Percentiles rank a stretch among this genome's conserved stretches.
These are phyloP conservation scores for Nothopassalora personata DNA, from an alignment of 2,329 filamentous ascomycete genomes.

Conservation along the genomic window DNA sequence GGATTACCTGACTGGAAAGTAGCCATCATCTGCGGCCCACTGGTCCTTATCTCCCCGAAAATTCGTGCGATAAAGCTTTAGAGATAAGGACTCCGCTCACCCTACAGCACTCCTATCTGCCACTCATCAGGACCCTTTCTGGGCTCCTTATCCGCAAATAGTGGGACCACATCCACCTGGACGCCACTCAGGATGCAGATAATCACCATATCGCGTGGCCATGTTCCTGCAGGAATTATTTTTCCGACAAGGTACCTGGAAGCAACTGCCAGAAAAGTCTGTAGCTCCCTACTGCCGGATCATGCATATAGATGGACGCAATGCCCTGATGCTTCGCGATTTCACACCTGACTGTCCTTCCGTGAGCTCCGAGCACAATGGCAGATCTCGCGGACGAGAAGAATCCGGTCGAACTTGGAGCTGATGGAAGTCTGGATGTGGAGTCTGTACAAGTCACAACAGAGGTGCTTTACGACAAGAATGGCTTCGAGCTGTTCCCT, in stretches of 20 bases:
- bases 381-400: not conserved
- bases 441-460: slow-evolving; percentile 8
- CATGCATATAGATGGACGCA: not conserved
- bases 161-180: not conserved
- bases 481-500: slow-evolving; percentile 16
- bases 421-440: slow-evolving; percentile 1
- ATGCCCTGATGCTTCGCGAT: not conserved
- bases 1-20: not conserved
- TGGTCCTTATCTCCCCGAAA: not conserved
- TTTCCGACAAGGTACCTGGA: not conserved
- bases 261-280: not conserved
- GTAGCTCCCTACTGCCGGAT: not conserved
- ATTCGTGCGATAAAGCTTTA: not conserved
- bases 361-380: not conserved
- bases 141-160: not conserved
- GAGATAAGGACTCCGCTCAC: not conserved
- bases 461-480: slow-evolving; percentile 14
- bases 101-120: not conserved
- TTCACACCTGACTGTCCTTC: not conserved
- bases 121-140: not conserved
- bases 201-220: not conserved
- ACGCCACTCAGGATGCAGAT: not conserved
- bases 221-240: not conserved
- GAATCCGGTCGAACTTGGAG: not conserved
- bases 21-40: not conserved